These are phyloP conservation scores for Abelmoschus esculentus DNA, from an alignment of 345 rosid genomes.

Conservation along the genomic window DNA sequence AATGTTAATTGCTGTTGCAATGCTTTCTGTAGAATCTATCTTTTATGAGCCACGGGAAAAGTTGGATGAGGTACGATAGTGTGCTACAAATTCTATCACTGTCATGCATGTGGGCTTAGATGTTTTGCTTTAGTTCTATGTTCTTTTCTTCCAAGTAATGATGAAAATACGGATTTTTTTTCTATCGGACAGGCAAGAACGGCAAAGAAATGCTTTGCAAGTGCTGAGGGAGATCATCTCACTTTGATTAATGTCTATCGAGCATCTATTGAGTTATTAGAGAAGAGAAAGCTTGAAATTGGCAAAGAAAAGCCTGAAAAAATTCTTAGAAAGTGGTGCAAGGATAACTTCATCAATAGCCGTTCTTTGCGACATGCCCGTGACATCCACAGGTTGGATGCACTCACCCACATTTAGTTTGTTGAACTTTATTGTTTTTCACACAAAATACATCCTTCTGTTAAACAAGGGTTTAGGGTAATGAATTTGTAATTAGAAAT, in stretches of 20 bases:
- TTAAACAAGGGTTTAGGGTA: background rate
- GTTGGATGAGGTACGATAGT: conserved; percentile 46
- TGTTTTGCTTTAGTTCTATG: background rate
- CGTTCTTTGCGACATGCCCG: conserved; percentile 82
- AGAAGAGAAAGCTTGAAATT: conserved; percentile 38
- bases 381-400: conserved; percentile 57
- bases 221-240: conserved; percentile 84
- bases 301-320: conserved; percentile 45
- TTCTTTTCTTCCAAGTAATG: background rate
- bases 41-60: conserved; percentile 76
- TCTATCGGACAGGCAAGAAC: conserved; percentile 51
- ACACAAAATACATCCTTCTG: background rate
- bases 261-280: conserved; percentile 57
- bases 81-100: background rate
- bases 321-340: conserved; percentile 78
- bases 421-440: background rate
- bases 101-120: background rate
- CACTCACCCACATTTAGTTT: background rate
- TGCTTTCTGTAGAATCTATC: conserved; percentile 85
- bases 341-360: conserved; percentile 62
- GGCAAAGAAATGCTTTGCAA: conserved; percentile 69
- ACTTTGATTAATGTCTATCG: conserved; percentile 78
- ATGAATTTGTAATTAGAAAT: background rate
- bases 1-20: conserved; percentile 85
- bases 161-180: background rate